A percentile compares a stretch with the other conserved stretches of the same genome.
These are phyloP conservation scores for Camelina hispida DNA, from an alignment of 345 rosid species.

Conservation along the genomic window DNA sequence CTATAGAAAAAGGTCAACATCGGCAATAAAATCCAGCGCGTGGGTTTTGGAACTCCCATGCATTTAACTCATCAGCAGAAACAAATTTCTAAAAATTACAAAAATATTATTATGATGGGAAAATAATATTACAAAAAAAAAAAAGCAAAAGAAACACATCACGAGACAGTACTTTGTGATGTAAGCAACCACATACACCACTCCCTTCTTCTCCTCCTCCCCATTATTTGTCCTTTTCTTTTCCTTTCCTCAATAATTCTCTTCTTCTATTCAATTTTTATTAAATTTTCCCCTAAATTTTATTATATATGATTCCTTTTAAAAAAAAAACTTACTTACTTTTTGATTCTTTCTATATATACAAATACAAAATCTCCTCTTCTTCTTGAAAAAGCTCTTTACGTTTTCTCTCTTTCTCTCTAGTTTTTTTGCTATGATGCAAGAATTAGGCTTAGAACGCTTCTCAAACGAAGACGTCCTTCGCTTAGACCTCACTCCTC, in stretches of 20 bases:
- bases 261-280: slow-evolving; percentile 21
- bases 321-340: background rate
- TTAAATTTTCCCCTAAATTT: background rate
- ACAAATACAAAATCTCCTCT: slow-evolving; percentile 42
- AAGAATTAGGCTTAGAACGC: slow-evolving; percentile 58
- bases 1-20: slow-evolving; percentile 41
- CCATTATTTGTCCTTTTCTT: slow-evolving; percentile 46
- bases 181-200: slow-evolving; percentile 61
- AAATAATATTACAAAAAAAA: background rate
- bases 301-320: slow-evolving; percentile 8
- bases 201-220: slow-evolving; percentile 27
- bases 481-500: slow-evolving; percentile 58
- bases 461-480: slow-evolving; percentile 50
- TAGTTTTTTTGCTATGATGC: slow-evolving; percentile 55
- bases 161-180: slow-evolving; percentile 57
- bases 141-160: slow-evolving; percentile 42
- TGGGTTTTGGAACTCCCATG: slow-evolving; percentile 44
- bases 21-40: slow-evolving; percentile 40
- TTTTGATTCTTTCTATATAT: slow-evolving; percentile 44
- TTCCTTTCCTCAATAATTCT: slow-evolving; percentile 43
- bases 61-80: slow-evolving; percentile 27
- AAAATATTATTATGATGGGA: slow-evolving; percentile 6
- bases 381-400: slow-evolving; percentile 19
- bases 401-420: slow-evolving; percentile 28
- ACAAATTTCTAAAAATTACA: slow-evolving; percentile 8